Evolutionary conservation across 768 basidiomycete genomes (phyloP), one percentile per base, ranked within the genome.

Genomic region (Kwoniella pini): DNA sequence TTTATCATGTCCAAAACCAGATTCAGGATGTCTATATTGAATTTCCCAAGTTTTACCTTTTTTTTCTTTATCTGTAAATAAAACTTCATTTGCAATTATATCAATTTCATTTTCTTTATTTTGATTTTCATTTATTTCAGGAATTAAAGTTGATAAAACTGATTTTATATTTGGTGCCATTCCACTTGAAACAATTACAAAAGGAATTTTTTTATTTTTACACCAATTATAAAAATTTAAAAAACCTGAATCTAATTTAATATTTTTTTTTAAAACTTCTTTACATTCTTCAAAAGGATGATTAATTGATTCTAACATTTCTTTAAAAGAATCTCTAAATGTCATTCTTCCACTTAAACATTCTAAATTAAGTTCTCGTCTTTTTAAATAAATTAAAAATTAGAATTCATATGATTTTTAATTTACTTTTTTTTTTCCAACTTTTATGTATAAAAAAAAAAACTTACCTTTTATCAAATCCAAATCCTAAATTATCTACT

Each of bases 81-180:
- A 80, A 42, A 89, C 91, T 64, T 91, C 88, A 80, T 99, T 99
- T n/a, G 94, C 87, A 68, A 99, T 90, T 72, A 99, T 89, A 60
- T 90, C 86, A 54, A 98, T 94, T 33, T 85, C 82, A 44, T 84
- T 80, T n/a, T 90, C 87, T 27, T 84, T 85, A 7, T 36, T 15
- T 36, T 36, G 33, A 36, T 36, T 36, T 15, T n/a, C n/a, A n/a
- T n/a, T n/a, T 62, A 87, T 84, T 33, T 85, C 82, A 10, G 88
- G 89, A 53, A 94, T 81, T 44, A 93, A 85, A 64, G 86, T 87
- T 45, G 86, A 85, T n/a, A 97, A 83, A 4, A 96, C 88, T 0
- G 90, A 90, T 40, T 91, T 89, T 68, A 99, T 97, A 66, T 90
- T 84, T 12, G 94, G 93, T 10, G 87, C 87, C 93, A 96, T 96